Base-by-base conservation (phyloP, 1,284 basidiomycete genomes). In the Tylopilus sp. region DNA sequence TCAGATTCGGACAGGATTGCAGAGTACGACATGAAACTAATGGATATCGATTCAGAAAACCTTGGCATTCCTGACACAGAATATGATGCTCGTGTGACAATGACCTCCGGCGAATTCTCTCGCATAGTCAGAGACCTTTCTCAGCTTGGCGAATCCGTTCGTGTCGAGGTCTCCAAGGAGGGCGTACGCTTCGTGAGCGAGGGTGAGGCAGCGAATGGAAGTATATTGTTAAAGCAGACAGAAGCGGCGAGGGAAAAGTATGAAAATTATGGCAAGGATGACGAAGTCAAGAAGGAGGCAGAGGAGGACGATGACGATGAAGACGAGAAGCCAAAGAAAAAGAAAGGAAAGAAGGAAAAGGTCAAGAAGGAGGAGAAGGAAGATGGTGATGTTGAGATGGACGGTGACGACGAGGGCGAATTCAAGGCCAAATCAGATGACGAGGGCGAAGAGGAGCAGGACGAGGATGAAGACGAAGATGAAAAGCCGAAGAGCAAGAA, bases 11-110 rank as follows among this genome's bases (percentile, higher is more conserved):
- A 99, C 81, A 91, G 98, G 63, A 93, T 99, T 62, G 96, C 96
- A 32, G 96, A 99, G 79, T 99, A 99, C 82, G 97, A 98, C 75
- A 95, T 99, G 92, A 99, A 99, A 81, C 90, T 99, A 62, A 99
- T 99, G 97, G 98, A 99, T 77, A 99, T 99, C 75, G 97, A 99
- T 81, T 86, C 94, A 44, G 98, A 99, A 81, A 93, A 92, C 64
- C 92, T 99, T 62, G 94, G 95, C 60, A 99, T 99, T 74, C 98
- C 98, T n/a, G 96, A 99, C 72, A 99, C 98, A 4, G 93, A 97
- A 68, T 99, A 99, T 81, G 97, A 99, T 75, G 95, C 96, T 24
- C 92, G 94, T 61, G 91, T 99, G 63, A 93, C 91, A 39, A 92
- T 99, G 89, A 89, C 94, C 12, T 91, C 96, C 0, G 70, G 85